These are phyloP conservation scores for Sporothrix pseudoabietina DNA, from an alignment of 2,329 filamentous ascomycete species.

Conservation along the genomic window DNA sequence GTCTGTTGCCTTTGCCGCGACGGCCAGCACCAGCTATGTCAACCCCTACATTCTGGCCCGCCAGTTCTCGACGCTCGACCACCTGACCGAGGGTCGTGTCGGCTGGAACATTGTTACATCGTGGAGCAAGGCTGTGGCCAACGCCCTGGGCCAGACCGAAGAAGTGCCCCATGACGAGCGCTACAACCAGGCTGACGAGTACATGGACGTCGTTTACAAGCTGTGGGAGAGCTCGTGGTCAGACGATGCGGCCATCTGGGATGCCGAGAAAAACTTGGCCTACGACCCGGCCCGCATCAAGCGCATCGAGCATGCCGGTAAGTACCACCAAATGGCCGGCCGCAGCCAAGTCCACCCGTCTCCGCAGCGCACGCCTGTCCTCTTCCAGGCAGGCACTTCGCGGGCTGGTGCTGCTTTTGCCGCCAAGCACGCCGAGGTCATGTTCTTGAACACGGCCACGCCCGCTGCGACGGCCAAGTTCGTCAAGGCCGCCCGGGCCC, in stretches of 20 bases:
- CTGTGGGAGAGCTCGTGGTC: constrained; percentile 29
- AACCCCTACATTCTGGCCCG: constrained; percentile 28
- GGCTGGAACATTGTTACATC: constrained; percentile 36
- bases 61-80: constrained; percentile 32
- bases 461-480: constrained; percentile 13
- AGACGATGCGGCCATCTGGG: constrained; percentile 22
- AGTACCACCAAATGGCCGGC: constrained; percentile 28
- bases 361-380: constrained; percentile 33
- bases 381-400: constrained; percentile 36
- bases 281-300: constrained; percentile 26
- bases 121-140: constrained; percentile 32
- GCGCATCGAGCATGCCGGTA: constrained; percentile 27
- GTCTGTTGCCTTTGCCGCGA: constrained; percentile 27
- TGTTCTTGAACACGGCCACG: constrained; percentile 25
- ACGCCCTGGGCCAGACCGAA: constrained; percentile 31
- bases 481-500: constrained; percentile 26
- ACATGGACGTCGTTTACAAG: constrained; percentile 35
- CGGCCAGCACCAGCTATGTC: constrained; percentile 27
- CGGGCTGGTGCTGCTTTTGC: constrained; percentile 34
- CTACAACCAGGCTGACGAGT: constrained; percentile 35
- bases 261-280: not conserved
- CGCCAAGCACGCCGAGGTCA: constrained; percentile 35
- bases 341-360: constrained; percentile 23
- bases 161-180: constrained; percentile 35
- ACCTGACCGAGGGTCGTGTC: constrained; percentile 31